Evolutionary conservation across 2,329 filamentous ascomycete species (phyloP), one percentile per base, ranked within the genome.

Genomic region (Nannizziopsis arthrosporioides): DNA sequence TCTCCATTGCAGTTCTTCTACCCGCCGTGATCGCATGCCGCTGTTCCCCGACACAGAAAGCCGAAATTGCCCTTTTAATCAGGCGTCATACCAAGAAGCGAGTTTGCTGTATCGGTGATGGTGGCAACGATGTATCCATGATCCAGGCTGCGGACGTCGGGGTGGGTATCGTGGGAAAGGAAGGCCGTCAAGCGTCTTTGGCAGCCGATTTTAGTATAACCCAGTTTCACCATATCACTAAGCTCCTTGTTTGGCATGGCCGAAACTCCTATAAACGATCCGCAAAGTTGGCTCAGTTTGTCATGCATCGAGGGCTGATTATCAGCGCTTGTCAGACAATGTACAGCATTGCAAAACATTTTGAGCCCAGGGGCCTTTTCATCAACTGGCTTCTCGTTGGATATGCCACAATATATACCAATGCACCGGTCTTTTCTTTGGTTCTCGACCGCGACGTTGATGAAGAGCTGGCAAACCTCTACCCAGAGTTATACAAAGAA

Each of bases 91-190:
- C 92, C 15, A 88, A 86, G 66, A 96, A 96, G 67, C 84, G 93
- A 11, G 85, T 96, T 12, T 94, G 89, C 68, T 96, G 92, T 62
- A 98, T 98, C 56, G 92, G 92, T 34, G 92, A 98, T 61, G 92
- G 92, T 55, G 92, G 93, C 58, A 98, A 98, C 67, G 93, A 98
- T 63, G 92, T 98, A 4, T 90, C 84, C 56, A 98, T 98, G 92
- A 98, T 98, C 57, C 92, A 96, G 71, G 90, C 92, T 6, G 92
- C 93, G 0, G 92, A 98, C 60, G 89, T 98, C 0, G 93, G 93
- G 52, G 90, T 98, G 19, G 92, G 92, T 52, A 98, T 98, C 53
- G 92, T 96, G 0, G 92, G 92, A 51, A 98, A 98, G 71, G 92
- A 98, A 71, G 92, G 92, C 31, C 81, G 86, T 17, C 92, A 98